Evolutionary conservation across 441 rosid species (phyloP).

Genomic region (Manihot esculenta): DNA sequence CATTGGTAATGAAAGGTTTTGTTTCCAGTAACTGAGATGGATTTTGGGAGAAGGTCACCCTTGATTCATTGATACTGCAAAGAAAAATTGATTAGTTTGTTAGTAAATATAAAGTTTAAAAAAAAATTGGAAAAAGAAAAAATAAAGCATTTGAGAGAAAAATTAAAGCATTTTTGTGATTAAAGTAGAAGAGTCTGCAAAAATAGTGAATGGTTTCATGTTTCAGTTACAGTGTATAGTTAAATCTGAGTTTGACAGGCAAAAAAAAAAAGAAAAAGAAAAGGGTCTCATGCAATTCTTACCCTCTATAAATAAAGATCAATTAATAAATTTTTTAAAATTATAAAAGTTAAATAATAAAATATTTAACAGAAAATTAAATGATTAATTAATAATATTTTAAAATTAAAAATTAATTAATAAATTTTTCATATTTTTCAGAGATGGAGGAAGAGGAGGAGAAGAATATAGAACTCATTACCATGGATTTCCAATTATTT

Average conservation of each 20-base stretch:
- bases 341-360: too few species aligned
- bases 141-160: too few species aligned
- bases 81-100: not conserved
- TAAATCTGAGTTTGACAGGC: not conserved
- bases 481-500: not conserved
- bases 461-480: too few species aligned
- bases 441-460: too few species aligned
- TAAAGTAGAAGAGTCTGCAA: not conserved
- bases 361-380: too few species aligned
- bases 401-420: too few species aligned
- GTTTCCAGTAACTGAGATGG: slow-evolving; percentile 48
- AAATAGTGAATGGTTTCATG: not conserved
- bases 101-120: not conserved
- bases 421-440: too few species aligned
- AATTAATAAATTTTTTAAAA: too few species aligned
- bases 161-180: not conserved
- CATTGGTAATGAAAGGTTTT: slow-evolving; percentile 40
- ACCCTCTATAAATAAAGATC: not conserved
- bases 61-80: slow-evolving; percentile 60
- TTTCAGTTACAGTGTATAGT: not conserved
- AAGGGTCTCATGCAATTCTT: not conserved
- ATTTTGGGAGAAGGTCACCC: slow-evolving; percentile 28
- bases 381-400: not conserved
- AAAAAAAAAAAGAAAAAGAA: not conserved
- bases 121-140: too few species aligned